Evolutionary conservation across 2,329 filamentous ascomycete genomes (phyloP), one percentile per base, ranked within the genome.

Genomic region (Didymella pomorum): DNA sequence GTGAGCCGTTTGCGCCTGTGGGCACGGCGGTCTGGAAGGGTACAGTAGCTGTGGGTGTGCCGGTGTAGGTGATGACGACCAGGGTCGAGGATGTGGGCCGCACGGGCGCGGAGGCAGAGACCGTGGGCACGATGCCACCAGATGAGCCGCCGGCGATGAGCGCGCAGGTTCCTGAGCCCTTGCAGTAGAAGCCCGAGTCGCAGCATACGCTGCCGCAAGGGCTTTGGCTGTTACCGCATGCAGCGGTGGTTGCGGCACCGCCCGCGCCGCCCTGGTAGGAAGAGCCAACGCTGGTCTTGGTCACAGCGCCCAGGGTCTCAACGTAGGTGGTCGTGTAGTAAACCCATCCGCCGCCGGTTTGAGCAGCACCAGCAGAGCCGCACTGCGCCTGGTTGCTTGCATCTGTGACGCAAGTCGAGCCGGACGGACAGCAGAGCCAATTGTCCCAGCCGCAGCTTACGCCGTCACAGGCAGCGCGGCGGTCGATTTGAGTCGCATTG

Each of bases 141-240:
- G 72, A 74, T 82, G 79, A 84, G 63, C 80, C 82, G 63, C 80
- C 82, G 45, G 80, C 80, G 52, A 84, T 84, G 25, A 83, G 74
- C 5, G 80, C 76, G 72, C 89, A 92, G 69, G 87, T 83, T 51
- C 85, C 85, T 1, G 77, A 8, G 83, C 43, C 42, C 21, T 33
- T 33, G 75, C 91, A 93, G 70, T 87, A 89, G 76, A 91, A 88
- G 78, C 84, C 86, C 59, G 79, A 84, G 23, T 86, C 85, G 76
- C 90, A 94, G 82, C 90, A 93, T 58, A 88, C 87, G 51, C 73
- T 72, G 29, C 89, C 89, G 71, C 90, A 93, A 3, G 85, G 81
- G 8, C 83, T 83, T 75, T 91, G 74, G 58, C 79, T 77, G 46
- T 76, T 76, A 48, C 80, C 79, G 76, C 86, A 88, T 51, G 73